A percentile compares a stretch with the other conserved stretches of the same genome.
phyloP scores from a whole-genome alignment of 768 basidiomycete species.

The Pleurotus eryngii region DNA sequence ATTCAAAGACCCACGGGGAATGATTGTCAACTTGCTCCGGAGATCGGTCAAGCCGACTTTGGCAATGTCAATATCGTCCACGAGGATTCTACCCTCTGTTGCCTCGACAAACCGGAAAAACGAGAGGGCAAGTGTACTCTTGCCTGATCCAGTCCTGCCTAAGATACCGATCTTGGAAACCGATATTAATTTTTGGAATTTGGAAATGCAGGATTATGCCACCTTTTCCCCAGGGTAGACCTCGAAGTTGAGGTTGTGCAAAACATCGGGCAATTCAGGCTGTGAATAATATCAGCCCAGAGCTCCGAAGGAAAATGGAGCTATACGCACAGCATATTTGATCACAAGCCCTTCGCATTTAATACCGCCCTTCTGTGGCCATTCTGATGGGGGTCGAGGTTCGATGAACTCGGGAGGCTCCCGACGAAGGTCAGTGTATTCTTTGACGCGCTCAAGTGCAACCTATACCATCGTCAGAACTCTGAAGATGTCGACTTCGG shows the following conservation, averaged over 20 bases:
- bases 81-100: constrained; percentile 64
- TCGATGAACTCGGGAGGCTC: constrained; percentile 86
- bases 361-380: constrained; percentile 74
- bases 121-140: constrained; percentile 78
- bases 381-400: constrained; percentile 73
- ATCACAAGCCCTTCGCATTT: constrained; percentile 74
- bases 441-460: constrained; percentile 85
- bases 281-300: constrained; percentile 20
- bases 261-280: constrained; percentile 84
- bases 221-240: constrained; percentile 78
- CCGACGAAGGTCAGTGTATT: constrained; percentile 75
- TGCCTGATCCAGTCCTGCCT: constrained; percentile 72
- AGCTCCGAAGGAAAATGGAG: neutral
- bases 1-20: constrained; percentile 50
- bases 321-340: constrained; percentile 63
- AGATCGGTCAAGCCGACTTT: constrained; percentile 80
- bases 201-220: constrained; percentile 11
- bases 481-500: neutral
- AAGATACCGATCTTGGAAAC: constrained; percentile 58
- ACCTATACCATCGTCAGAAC: constrained; percentile 41
- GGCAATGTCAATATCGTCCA: constrained; percentile 81
- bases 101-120: constrained; percentile 91
- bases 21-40: constrained; percentile 71
- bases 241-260: constrained; percentile 76
- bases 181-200: neutral